Conservation (phyloP, 2,329 filamentous ascomycete species). For the Trichoderma koningii region DNA sequence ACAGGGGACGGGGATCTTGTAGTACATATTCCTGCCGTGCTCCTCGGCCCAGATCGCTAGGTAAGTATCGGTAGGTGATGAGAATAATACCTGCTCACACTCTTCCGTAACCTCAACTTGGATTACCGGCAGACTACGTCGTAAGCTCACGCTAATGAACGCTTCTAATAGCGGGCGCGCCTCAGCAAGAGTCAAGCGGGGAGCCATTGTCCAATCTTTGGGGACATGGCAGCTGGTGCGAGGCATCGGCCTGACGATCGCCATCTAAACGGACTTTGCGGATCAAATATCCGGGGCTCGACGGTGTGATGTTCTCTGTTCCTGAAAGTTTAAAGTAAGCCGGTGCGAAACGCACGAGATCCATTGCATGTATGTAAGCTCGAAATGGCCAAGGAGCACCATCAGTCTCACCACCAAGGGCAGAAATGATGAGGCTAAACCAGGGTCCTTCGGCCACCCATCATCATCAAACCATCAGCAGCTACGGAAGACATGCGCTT, state of each 20-base stretch:
- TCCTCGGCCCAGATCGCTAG: not conserved
- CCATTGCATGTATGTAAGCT: not conserved
- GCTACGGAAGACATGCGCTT: constrained; percentile 1
- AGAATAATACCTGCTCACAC: not conserved
- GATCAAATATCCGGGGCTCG: not conserved
- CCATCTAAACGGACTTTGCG: not conserved
- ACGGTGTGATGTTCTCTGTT: not conserved
- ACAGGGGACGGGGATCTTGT: no score
- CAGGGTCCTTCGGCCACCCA: constrained; percentile 8
- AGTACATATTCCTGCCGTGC: no score
- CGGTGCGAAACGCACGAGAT: not conserved
- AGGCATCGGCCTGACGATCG: constrained; percentile 2
- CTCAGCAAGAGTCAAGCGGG: not conserved
- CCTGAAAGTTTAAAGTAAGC: constrained; percentile 1
- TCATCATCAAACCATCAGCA: constrained; percentile 2
- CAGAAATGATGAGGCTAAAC: constrained; percentile 7
- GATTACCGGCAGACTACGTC: not conserved
- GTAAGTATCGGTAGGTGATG: not conserved
- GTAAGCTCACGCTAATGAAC: constrained; percentile 7
- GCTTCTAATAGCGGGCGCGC: constrained; percentile 10
- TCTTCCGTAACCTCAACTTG: not conserved
- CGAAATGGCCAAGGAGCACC: not conserved
- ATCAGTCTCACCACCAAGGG: constrained; percentile 4
- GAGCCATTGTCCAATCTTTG: not conserved
- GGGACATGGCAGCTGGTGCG: not conserved